Evolutionary conservation across 345 rosid species (phyloP).

Genomic region (Gossypioides kirkii): DNA sequence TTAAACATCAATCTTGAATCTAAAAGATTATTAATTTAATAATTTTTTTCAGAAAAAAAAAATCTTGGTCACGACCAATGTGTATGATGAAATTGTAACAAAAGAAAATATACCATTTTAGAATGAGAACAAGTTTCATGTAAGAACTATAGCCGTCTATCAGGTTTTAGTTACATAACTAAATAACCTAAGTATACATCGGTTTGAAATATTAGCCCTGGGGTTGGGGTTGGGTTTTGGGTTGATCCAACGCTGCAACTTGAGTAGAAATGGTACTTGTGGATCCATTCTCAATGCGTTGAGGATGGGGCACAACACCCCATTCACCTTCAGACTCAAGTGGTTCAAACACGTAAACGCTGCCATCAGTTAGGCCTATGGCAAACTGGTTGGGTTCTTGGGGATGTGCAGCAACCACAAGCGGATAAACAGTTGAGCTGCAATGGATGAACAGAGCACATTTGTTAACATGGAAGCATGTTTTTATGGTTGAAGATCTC

Average conservation of each 20-base stretch:
- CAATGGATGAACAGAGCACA: neutral
- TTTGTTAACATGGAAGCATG: neutral
- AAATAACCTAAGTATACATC: neutral
- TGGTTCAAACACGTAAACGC: conserved; percentile 54
- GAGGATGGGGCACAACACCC: conserved; percentile 41
- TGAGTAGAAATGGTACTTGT: conserved; percentile 32
- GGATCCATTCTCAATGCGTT: conserved; percentile 41
- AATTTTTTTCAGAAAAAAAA: too few species aligned
- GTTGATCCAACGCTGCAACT: conserved; percentile 37
- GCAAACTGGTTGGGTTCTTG: conserved; percentile 60
- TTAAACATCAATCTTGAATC: neutral
- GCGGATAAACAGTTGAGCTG: conserved; percentile 44
- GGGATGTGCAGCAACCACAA: conserved; percentile 57
- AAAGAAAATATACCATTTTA: neutral
- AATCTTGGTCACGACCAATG: too few species aligned
- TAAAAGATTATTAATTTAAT: too few species aligned
- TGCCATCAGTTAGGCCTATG: conserved; percentile 49
- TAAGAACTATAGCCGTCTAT: neutral
- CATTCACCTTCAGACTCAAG: conserved; percentile 51
- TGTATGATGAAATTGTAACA: neutral
- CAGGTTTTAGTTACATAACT: neutral
- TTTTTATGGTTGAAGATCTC: neutral
- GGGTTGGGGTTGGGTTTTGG: conserved; percentile 25
- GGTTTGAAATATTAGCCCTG: conserved; percentile 29
- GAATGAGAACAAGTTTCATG: neutral